Base-by-base conservation (phyloP, 805 yeast genomes). In the Ogataea naganishii region DNA sequence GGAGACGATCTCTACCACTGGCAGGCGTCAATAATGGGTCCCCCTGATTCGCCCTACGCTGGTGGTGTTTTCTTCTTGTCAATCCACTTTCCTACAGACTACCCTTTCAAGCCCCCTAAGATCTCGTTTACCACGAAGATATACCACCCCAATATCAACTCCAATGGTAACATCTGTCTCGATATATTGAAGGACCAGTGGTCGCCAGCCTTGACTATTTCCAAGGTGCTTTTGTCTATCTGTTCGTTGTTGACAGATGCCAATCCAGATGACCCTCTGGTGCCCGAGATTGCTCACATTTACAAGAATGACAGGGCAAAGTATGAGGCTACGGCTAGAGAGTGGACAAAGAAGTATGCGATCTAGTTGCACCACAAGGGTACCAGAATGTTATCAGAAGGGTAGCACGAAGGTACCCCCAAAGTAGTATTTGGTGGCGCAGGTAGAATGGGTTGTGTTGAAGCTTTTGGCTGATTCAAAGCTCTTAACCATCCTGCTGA, bases 11-110 rank as follows among this genome's bases (percentile, higher is more conserved):
- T 89, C 53, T 92, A 81, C 66, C 97, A 89, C 68, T 92, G 98
- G 98, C 97, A 92, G 65, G 98, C 97, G 24, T 88, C 97, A 25
- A 92, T 92, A 57, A 85, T 92, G 94, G 98, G 98, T 29, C 98
- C 98, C 30, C 74, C 95, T 44, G 97, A 92, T 63, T 83, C 96
- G 27, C 92, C 79, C 40, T 72, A 72, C 34, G 76, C 78, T 14
- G 62, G 62, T 26, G 98, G 97, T 51, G 96, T 89, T 26, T 92
- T 92, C 62, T 92, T 92, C 71, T 72, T 92, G 40, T 78, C 94
- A 32, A 86, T 92, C 58, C 95, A 86, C 58, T 92, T 92, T 81
- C 98, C 98, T 56, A 88, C 97, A 35, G 97, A 92, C 62, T 92
- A 92, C 60, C 98, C 98, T 33, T 92, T 89, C 70, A 92, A 92